Evolutionary conservation across 2,329 filamentous ascomycete species (phyloP), one percentile per base, ranked within the genome.

Genomic region (Verticillium nubilum): DNA sequence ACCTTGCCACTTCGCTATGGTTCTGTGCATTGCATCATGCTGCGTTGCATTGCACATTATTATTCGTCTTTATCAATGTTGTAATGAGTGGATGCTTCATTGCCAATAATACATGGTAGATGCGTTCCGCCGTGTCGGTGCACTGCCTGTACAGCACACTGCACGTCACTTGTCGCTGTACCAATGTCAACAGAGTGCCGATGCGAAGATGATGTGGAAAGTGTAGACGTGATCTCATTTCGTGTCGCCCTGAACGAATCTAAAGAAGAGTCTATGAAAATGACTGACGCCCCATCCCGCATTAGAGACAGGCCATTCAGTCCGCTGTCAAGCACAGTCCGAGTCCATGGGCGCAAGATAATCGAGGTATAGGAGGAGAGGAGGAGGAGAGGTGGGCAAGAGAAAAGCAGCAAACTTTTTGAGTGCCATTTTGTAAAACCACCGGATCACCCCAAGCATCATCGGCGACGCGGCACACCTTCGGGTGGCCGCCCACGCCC

Each of bases 171-270:
- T n/a, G n/a, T n/a, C n/a, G n/a, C n/a, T n/a, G n/a, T n/a, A n/a
- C n/a, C n/a, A n/a, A n/a, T n/a, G n/a, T n/a, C n/a, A n/a, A n/a
- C n/a, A n/a, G n/a, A n/a, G n/a, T n/a, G n/a, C n/a, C n/a, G n/a
- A n/a, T n/a, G n/a, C n/a, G n/a, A n/a, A n/a, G n/a, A n/a, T n/a
- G n/a, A n/a, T n/a, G n/a, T 33, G 31, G 31, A 33, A 37, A 52
- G 52, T 56, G 62, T 58, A 62, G 59, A 63, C 62, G 62, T 63
- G 62, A 63, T 63, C 62, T 63, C 62, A 63, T 63, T 63, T 62
- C 62, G 62, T 63, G 60, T 62, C 60, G 61, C 62, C 62, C 59
- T 63, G 55, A 61, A 61, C 62, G 59, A 61, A 62, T 63, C 62
- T 63, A 63, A 61, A 63, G 33, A 37, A 37, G 62, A 61, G 58